phyloP scores from a whole-genome alignment of 768 basidiomycete genomes.

The Fistulinella prunicolor region DNA sequence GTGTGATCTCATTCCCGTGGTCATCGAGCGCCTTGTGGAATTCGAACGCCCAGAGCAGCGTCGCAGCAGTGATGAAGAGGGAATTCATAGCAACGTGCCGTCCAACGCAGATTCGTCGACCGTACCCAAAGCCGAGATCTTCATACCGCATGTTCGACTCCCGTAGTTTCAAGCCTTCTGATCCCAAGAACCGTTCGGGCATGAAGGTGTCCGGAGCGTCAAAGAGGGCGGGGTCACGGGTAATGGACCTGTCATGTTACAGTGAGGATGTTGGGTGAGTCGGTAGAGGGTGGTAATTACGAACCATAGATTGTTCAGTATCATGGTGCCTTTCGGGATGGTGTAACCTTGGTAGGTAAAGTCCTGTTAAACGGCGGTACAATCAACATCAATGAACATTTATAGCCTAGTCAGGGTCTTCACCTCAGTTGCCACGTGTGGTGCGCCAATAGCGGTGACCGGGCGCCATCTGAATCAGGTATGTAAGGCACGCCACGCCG shows the following conservation, averaged over 20 bases:
- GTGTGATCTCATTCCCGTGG: slow-evolving; percentile 6
- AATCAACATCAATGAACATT: neutral
- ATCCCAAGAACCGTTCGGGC: slow-evolving; percentile 12
- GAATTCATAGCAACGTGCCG: slow-evolving; percentile 2
- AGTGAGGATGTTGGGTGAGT: neutral
- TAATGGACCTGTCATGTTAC: slow-evolving; percentile 1
- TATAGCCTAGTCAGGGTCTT: neutral
- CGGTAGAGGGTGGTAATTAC: neutral
- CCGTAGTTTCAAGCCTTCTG: neutral
- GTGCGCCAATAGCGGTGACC: slow-evolving; percentile 3
- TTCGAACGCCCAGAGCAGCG: slow-evolving; percentile 5
- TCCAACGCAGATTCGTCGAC: slow-evolving; percentile 9
- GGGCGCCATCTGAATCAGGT: slow-evolving; percentile 5
- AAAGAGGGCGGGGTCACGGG: slow-evolving; percentile 6
- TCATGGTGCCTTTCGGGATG: slow-evolving; percentile 7
- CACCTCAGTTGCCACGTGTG: slow-evolving; percentile 6
- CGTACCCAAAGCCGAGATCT: slow-evolving; percentile 10
- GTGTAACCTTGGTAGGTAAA: slow-evolving; percentile 2
- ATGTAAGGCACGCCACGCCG: neutral
- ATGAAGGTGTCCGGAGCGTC: slow-evolving; percentile 15
- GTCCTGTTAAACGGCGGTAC: neutral
- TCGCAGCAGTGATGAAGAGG: slow-evolving; percentile 8
- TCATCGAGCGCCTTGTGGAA: slow-evolving; percentile 6
- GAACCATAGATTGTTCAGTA: slow-evolving; percentile 2
- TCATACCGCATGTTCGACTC: slow-evolving; percentile 5